Base-by-base conservation (phyloP, 176 grass and related monocot genomes). In the Phyllostachys edulis region DNA sequence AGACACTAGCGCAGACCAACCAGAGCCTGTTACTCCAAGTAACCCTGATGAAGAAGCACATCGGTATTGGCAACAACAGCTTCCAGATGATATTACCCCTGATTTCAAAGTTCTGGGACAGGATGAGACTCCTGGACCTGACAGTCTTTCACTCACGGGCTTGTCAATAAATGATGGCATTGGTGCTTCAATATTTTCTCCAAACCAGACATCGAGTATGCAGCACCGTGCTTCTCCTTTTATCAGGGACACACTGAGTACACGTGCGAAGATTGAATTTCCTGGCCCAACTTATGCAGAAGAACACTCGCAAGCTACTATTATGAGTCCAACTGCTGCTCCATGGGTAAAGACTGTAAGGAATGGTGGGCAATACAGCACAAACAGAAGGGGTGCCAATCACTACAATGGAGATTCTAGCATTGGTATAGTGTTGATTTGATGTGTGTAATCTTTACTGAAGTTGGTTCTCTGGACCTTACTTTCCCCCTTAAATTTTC, bases 81-180 rank as follows among this genome's bases (percentile, higher is more conserved):
- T 99, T 79, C 97, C 97, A 39, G 91, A 92, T 80, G 97, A 99
- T 69, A 92, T 99, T 59, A 99, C 97, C 59, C 97, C 97, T 47
- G 93, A 99, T 89, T 99, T 94, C 75, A 88, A 87, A 42, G 75
- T 88, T 69, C 78, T 89, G 55, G 90, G 73, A 82, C 86, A 91
- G 84, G 96, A 97, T 79, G 92, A 95, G 67, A 79, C 82, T 69
- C 56, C 60, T 88, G 87, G 40, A 86, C 71, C 62, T 90, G 91
- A 86, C 67, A 92, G 76, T 81, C 75, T 98, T 75, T 89, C 96
- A 84, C 87, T 98, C 62, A 21, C 69, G 26, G 88, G 85, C 76
- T 82, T 98, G 74, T 94, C 91, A 68, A 90, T 98, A 72, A 85
- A 90, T 76, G 93, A 95, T 80, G 80, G 71, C 59, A 82, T 82